A percentile compares a stretch with the other conserved stretches of the same genome.
Evolutionary conservation across 768 basidiomycete species (phyloP).

Genomic region (Daedaleopsis nitida): DNA sequence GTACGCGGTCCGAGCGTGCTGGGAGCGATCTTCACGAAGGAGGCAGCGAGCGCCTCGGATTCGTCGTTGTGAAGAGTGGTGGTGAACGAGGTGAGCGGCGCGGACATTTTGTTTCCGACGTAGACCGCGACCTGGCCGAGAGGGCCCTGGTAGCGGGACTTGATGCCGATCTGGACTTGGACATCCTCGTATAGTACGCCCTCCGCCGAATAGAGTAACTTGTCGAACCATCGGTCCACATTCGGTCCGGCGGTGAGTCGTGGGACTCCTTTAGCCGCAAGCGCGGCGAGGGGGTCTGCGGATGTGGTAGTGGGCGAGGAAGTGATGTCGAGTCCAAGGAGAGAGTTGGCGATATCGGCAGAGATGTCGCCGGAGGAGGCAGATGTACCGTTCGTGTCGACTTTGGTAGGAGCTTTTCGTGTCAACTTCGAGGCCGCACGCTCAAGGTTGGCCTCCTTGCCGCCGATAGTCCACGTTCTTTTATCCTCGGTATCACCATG

Average conservation of each 20-base stretch:
- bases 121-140: constrained; percentile 93
- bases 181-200: constrained; percentile 96
- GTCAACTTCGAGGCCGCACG: constrained; percentile 55
- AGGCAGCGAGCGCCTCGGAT: constrained; percentile 73
- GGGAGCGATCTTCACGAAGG: constrained; percentile 90
- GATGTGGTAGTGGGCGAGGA: constrained; percentile 29
- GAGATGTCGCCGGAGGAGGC: constrained; percentile 38
- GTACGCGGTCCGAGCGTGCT: constrained; percentile 78
- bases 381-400: constrained; percentile 34
- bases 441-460: constrained; percentile 73
- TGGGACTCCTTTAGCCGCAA: constrained; percentile 43
- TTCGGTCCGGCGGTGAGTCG: constrained; percentile 68
- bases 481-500: constrained; percentile 94
- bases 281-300: constrained; percentile 21
- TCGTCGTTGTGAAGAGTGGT: constrained; percentile 76
- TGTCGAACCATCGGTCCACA: constrained; percentile 88
- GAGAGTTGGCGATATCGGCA: constrained; percentile 67
- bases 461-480: constrained; percentile 92
- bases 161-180: constrained; percentile 93
- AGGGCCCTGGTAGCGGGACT: constrained; percentile 94
- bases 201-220: constrained; percentile 75
- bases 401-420: constrained; percentile 33
- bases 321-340: constrained; percentile 75
- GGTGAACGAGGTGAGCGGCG: constrained; percentile 89
- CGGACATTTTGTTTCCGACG: constrained; percentile 92